Base-by-base conservation (phyloP, 208 protist genomes). In the Acanthamoeba culbertsoni region DNA sequence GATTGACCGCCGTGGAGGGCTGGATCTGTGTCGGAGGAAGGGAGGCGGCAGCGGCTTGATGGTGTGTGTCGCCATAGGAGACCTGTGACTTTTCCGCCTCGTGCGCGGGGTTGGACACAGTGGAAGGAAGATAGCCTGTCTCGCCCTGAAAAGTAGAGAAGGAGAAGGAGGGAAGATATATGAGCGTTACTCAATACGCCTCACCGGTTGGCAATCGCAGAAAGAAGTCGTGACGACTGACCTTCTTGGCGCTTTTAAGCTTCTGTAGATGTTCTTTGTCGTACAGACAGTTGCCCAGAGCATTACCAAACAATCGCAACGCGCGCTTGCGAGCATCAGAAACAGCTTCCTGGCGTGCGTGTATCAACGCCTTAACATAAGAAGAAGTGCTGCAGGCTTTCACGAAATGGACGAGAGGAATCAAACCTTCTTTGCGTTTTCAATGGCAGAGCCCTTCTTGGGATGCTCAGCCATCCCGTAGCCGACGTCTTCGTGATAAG, bases 401-500 rank as follows among this genome's bases (percentile, higher is more conserved):
- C 7, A n/a, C 55, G 55, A 63, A 18, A 23, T 4, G 18, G 51
- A 57, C 51, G 51, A 12, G 51, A 57, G 51, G 23, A 23, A 55
- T 55, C 35, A 7, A 65, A 93, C 93, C 68, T 97, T 97, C 75
- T 96, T 97, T 46, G 96, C 94, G 26, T 96, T 53, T 57, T 96
- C 96, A 26, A 97, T 82, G 8, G 96, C 95, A 16, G 31, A 65
- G 48, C 94, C 96, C 92, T 96, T 97, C 46, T 75, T 48, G 43
- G 75, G 84, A 65, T 97, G 82, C 20, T 96, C 94, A 43, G 45
- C 26, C 26, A 45, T 95, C 31, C 96, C 96, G 92, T 94, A 97
- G n/a, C 96, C 96, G 14, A 97, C 90, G 73, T 97, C 96, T 79
- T 96, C 96, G 91, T 96, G 96, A 57, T 93, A 96, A 28, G 95